Evolutionary conservation across 2,329 filamentous ascomycete genomes (phyloP).

Genomic region (Talaromyces piceae): DNA sequence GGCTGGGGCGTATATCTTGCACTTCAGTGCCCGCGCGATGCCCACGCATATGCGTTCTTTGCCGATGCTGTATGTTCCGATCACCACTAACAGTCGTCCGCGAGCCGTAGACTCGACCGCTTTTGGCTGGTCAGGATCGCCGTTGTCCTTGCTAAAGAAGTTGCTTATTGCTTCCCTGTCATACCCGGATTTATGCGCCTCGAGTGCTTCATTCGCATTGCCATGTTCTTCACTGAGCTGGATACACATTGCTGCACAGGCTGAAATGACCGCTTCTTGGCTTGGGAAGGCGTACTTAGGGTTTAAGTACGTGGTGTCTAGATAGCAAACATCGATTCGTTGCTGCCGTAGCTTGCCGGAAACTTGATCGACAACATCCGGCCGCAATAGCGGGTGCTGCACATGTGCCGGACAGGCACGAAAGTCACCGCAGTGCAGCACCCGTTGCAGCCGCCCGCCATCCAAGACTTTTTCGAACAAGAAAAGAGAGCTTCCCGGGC

Average conservation of each 20-base stretch:
- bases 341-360: conserved; percentile 70
- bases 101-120: conserved; percentile 19
- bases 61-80: conserved; percentile 95
- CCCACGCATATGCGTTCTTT: conserved; percentile 94
- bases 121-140: conserved; percentile 26
- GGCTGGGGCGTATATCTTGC: conserved; percentile 82
- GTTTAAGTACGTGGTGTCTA: conserved; percentile 95
- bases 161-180: conserved; percentile 55
- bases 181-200: conserved; percentile 48
- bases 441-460: conserved; percentile 60
- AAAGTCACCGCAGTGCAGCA: conserved; percentile 94
- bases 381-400: conserved; percentile 70
- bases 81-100: conserved; percentile 74
- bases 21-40: conserved; percentile 75
- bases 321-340: conserved; percentile 88
- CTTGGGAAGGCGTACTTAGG: conserved; percentile 91
- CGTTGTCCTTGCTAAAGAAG: conserved; percentile 46
- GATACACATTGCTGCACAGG: conserved; percentile 83
- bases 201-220: conserved; percentile 50
- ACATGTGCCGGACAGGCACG: conserved; percentile 81
- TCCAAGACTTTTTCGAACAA: conserved; percentile 77
- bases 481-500: conserved; percentile 88
- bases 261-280: conserved; percentile 77
- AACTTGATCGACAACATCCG: conserved; percentile 62
- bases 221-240: conserved; percentile 60